These are phyloP conservation scores for Aciculosporium take DNA, from an alignment of 2,329 filamentous ascomycete genomes.

Conservation along the genomic window DNA sequence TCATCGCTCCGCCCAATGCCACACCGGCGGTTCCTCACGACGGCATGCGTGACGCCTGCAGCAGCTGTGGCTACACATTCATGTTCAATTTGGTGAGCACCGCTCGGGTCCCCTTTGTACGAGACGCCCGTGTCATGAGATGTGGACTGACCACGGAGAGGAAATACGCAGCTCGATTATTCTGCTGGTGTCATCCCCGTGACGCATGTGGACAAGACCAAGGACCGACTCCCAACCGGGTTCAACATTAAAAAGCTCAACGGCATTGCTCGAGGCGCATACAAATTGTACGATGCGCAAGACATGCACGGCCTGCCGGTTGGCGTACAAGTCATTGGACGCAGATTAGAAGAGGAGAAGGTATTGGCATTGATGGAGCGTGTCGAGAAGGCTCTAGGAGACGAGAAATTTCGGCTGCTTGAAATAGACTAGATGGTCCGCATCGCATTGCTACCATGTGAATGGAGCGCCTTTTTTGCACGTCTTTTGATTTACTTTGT, in stretches of 20 bases:
- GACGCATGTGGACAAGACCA: conserved; percentile 60
- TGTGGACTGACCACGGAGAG: neutral
- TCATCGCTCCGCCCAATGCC: conserved; percentile 76
- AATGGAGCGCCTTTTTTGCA: too few relatives aligned
- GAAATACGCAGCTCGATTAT: conserved; percentile 60
- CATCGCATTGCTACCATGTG: too few relatives aligned
- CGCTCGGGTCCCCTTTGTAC: neutral
- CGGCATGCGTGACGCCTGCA: conserved; percentile 73
- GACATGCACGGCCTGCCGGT: conserved; percentile 83
- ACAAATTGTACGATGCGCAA: conserved; percentile 68
- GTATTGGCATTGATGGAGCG: conserved; percentile 67
- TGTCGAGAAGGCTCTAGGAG: conserved; percentile 58
- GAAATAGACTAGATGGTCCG: conserved; percentile 28
- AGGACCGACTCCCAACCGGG: conserved; percentile 48
- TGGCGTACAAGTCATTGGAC: conserved; percentile 69
- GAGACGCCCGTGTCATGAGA: too few relatives aligned
- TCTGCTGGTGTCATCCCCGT: conserved; percentile 70
- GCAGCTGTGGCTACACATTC: conserved; percentile 85
- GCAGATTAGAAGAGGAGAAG: conserved; percentile 74
- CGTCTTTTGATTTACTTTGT: too few relatives aligned
- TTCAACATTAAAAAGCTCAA: conserved; percentile 56
- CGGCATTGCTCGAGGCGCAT: conserved; percentile 67
- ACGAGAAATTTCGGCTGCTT: conserved; percentile 37
- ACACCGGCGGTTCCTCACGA: conserved; percentile 79
- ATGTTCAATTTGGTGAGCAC: conserved; percentile 64